These are phyloP conservation scores for Sophora flavescens DNA, from an alignment of 306 rosid species.

Conservation along the genomic window DNA sequence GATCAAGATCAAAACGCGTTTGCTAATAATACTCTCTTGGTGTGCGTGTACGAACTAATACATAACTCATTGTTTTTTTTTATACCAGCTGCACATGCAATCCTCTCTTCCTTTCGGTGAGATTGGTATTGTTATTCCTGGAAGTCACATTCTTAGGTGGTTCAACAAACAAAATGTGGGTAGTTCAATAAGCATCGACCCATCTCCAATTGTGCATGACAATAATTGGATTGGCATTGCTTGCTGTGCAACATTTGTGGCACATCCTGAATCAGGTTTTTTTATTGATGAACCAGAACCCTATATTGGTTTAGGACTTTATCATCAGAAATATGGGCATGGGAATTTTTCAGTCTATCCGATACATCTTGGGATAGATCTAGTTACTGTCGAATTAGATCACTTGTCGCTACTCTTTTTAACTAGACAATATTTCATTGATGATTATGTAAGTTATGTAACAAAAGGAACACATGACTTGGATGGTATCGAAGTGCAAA, in stretches of 20 bases:
- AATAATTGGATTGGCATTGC: background rate
- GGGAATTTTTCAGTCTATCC: too few species aligned
- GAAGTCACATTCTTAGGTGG: background rate
- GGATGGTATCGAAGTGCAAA: too few species aligned
- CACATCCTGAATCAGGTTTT: background rate
- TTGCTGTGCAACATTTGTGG: background rate
- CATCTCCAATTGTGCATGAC: background rate
- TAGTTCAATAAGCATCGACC: background rate
- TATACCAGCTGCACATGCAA: background rate
- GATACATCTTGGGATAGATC: background rate
- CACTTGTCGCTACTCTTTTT: background rate
- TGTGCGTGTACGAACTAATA: background rate
- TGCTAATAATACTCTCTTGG: background rate
- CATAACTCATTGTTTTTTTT: background rate
- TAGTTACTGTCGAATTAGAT: background rate
- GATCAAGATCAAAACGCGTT: too few species aligned
- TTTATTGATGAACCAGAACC: background rate
- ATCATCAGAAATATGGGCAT: too few species aligned
- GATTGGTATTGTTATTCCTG: background rate
- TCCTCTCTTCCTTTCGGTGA: background rate
- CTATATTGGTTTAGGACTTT: background rate
- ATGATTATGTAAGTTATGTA: too few species aligned
- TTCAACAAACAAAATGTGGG: background rate
- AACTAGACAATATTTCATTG: background rate
- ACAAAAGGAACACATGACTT: background rate